Percentiles rank a stretch among this genome's conserved stretches.
Evolutionary conservation across 805 yeast genomes (phyloP).

Genomic region (Wickerhamomyces rabaulensis): DNA sequence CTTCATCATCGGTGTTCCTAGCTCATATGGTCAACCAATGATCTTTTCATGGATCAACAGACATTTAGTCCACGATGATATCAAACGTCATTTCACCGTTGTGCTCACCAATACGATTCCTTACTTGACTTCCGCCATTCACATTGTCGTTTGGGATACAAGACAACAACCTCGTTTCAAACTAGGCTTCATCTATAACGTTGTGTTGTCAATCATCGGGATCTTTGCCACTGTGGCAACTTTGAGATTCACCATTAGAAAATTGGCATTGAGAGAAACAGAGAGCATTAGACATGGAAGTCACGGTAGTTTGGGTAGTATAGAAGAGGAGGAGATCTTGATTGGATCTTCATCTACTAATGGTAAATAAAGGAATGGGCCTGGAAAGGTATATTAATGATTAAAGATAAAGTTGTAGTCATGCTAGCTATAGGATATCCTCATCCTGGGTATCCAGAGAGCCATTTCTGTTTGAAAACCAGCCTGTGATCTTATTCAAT

Average conservation of each 20-base stretch:
- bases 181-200: conserved; percentile 34
- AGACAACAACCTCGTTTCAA: conserved; percentile 29
- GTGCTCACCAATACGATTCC: conserved; percentile 35
- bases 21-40: conserved; percentile 49
- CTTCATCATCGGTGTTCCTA: conserved; percentile 42
- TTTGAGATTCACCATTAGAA: conserved; percentile 1
- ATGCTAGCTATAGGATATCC: too few relatives aligned
- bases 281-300: conserved; percentile 3
- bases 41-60: conserved; percentile 52
- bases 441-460: not conserved
- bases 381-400: not conserved
- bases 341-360: not conserved
- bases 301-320: conserved; percentile 1
- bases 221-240: conserved; percentile 2
- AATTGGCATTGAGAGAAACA: not conserved
- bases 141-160: conserved; percentile 35
- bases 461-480: not conserved
- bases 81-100: conserved; percentile 28
- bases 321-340: not conserved
- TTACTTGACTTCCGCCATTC: conserved; percentile 32
- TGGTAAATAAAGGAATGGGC: not conserved
- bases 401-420: not conserved
- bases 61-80: conserved; percentile 21
- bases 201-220: conserved; percentile 3
- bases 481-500: not conserved